Percentiles rank a stretch among this genome's conserved stretches.
phyloP scores from a whole-genome alignment of 2,329 filamentous ascomycete species.

The Elsinoe australis region DNA sequence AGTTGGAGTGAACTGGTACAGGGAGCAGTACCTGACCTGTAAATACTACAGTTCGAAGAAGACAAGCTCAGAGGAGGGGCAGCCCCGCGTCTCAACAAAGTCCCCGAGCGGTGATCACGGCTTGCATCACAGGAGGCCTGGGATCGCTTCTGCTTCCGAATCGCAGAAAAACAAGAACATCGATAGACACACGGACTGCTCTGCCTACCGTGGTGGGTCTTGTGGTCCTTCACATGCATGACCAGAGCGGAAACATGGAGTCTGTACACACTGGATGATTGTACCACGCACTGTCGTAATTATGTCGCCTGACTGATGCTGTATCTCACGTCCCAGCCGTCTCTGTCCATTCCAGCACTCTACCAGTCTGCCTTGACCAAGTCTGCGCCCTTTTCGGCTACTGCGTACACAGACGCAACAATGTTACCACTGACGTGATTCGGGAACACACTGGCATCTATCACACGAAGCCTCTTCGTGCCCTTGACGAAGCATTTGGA shows the following conservation, averaged over 20 bases:
- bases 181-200: neutral
- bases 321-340: neutral
- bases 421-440: constrained; percentile 28
- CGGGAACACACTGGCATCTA: constrained; percentile 30
- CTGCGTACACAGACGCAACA: constrained; percentile 26
- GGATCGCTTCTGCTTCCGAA: constrained; percentile 4
- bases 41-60: neutral
- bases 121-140: constrained; percentile 1
- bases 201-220: neutral
- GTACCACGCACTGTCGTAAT: constrained; percentile 2
- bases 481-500: constrained; percentile 24
- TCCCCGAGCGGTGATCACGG: constrained; percentile 6
- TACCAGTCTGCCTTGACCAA: constrained; percentile 26
- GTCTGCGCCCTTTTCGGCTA: constrained; percentile 34
- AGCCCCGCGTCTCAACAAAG: constrained; percentile 11
- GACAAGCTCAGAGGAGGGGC: neutral
- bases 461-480: constrained; percentile 24
- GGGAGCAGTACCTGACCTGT: neutral
- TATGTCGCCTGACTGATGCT: neutral
- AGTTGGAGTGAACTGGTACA: constrained; percentile 9
- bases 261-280: neutral
- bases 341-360: neutral
- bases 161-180: neutral
- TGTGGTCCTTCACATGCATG: neutral
- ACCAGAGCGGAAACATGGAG: neutral